These are phyloP conservation scores for Dysphania ambrosioides DNA, from an alignment of 148 eudicot species.

Conservation along the genomic window DNA sequence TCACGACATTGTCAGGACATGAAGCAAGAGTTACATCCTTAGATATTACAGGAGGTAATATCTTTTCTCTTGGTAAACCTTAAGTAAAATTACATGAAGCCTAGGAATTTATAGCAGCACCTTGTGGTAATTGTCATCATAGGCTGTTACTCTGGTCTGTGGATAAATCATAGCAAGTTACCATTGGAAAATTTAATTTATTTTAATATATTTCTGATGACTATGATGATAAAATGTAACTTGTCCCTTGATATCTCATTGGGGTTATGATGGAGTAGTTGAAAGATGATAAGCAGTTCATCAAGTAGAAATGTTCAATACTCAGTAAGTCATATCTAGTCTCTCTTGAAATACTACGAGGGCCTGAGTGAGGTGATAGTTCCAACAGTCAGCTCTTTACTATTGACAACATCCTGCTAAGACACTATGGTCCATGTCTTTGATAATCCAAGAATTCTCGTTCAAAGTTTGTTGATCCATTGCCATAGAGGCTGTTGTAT, in stretches of 20 bases:
- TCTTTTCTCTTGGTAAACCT: constrained; percentile 1
- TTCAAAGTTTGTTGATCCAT: constrained; percentile 31
- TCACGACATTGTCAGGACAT: constrained; percentile 78
- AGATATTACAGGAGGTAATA: constrained; percentile 68
- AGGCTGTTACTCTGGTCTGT: neutral
- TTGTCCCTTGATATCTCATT: neutral
- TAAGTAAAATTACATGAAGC: neutral
- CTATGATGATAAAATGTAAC: neutral
- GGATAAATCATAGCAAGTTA: neutral
- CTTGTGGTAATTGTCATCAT: neutral
- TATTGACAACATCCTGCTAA: constrained; percentile 40
- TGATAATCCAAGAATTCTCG: constrained; percentile 30
- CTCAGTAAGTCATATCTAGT: neutral
- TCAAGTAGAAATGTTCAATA: neutral
- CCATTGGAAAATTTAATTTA: neutral
- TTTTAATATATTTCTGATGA: neutral
- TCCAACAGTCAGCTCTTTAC: constrained; percentile 33
- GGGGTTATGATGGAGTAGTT: constrained; percentile 6
- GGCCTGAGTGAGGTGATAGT: neutral
- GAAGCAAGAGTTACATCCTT: constrained; percentile 78
- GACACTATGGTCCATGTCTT: constrained; percentile 28
- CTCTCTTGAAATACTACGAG: neutral
- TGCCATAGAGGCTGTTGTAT: too few relatives aligned
- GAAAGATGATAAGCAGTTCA: neutral
- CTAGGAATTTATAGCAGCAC: neutral